phyloP scores from a whole-genome alignment of 164 flowering plant species.

The Annona squamosa region DNA sequence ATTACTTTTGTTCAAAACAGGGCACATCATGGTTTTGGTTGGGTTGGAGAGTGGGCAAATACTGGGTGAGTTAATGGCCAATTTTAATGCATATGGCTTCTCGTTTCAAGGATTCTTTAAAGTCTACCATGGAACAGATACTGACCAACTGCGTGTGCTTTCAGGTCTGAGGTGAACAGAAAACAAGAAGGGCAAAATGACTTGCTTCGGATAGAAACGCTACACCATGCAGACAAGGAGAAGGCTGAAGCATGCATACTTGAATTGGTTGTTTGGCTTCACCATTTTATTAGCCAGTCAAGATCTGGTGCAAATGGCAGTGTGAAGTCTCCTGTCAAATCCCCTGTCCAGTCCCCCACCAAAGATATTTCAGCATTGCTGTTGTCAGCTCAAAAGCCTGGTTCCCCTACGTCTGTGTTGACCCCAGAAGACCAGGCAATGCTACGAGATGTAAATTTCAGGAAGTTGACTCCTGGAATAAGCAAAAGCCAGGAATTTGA shows the following conservation, averaged over 20 bases:
- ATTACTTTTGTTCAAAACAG: conserved; percentile 30
- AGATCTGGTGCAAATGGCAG: conserved; percentile 40
- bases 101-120: background rate
- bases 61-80: conserved; percentile 55
- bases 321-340: conserved; percentile 66
- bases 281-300: conserved; percentile 65
- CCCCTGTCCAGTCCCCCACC: conserved; percentile 70
- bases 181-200: conserved; percentile 61
- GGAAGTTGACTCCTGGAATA: conserved; percentile 81
- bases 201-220: conserved; percentile 71
- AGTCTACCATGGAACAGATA: background rate
- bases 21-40: conserved; percentile 98
- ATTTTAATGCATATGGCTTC: background rate
- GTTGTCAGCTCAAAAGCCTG: conserved; percentile 25
- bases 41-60: conserved; percentile 99
- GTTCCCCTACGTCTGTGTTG: conserved; percentile 34
- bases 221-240: conserved; percentile 91
- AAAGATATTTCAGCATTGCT: conserved; percentile 28
- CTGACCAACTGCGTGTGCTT: background rate
- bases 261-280: conserved; percentile 90
- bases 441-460: conserved; percentile 65
- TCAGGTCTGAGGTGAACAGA: conserved; percentile 70
- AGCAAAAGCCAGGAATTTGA: conserved; percentile 92
- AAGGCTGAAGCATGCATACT: conserved; percentile 79
- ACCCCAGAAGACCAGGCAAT: conserved; percentile 76